phyloP scores from a whole-genome alignment of 2,329 filamentous ascomycete genomes.

The Trichoderma polysporum region DNA sequence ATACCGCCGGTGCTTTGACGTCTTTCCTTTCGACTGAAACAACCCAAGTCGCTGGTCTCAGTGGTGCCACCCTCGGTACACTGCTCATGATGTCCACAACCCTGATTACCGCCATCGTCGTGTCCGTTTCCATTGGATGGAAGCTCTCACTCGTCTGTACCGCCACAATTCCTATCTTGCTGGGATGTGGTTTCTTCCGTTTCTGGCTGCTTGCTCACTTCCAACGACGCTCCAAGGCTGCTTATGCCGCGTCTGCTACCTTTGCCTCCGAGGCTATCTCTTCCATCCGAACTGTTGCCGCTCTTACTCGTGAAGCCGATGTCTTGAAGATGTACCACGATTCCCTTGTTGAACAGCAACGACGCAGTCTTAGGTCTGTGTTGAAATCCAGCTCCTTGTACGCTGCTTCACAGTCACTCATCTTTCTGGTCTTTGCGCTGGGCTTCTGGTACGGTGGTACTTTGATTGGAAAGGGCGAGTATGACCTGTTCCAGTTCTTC shows the following conservation, averaged over 20 bases:
- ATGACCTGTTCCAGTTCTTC: constrained; percentile 85
- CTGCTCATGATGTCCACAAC: constrained; percentile 80
- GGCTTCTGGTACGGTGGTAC: constrained; percentile 92
- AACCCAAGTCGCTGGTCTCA: constrained; percentile 86
- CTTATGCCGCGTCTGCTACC: constrained; percentile 77
- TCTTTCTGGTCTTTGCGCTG: constrained; percentile 80
- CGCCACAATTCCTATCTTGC: constrained; percentile 71
- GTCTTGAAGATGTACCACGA: constrained; percentile 70
- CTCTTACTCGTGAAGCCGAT: constrained; percentile 81
- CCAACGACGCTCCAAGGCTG: constrained; percentile 73
- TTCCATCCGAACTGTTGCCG: constrained; percentile 89
- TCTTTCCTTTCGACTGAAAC: constrained; percentile 88
- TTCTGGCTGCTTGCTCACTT: constrained; percentile 83
- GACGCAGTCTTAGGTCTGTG: constrained; percentile 68
- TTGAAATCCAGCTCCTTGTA: constrained; percentile 77
- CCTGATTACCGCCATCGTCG: constrained; percentile 67
- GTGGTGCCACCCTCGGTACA: constrained; percentile 83
- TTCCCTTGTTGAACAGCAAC: constrained; percentile 66
- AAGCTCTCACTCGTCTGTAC: constrained; percentile 83
- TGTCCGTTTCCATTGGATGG: constrained; percentile 79
- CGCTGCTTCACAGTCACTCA: constrained; percentile 77
- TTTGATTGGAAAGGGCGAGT: constrained; percentile 69
- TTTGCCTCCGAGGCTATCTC: constrained; percentile 93
- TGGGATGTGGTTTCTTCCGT: constrained; percentile 79
- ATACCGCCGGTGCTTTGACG: constrained; percentile 84